phyloP scores from a whole-genome alignment of 768 basidiomycete species.

The Agrocybe praecox region DNA sequence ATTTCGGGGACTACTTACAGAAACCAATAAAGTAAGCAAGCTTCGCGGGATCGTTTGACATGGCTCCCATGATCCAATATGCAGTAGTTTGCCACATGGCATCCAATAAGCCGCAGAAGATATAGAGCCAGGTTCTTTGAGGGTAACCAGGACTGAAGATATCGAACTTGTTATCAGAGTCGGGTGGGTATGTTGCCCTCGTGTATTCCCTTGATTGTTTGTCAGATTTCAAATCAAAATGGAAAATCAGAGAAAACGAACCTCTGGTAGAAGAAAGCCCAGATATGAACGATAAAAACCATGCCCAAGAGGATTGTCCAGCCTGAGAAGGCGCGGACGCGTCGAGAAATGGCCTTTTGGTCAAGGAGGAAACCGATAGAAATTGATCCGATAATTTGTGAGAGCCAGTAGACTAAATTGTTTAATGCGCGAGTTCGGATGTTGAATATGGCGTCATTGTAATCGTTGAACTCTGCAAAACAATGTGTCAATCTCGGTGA shows the following conservation, averaged over 20 bases:
- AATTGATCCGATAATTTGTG: slow-evolving; percentile 77
- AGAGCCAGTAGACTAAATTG: slow-evolving; percentile 77
- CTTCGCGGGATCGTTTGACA: slow-evolving; percentile 82
- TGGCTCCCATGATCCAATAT: slow-evolving; percentile 84
- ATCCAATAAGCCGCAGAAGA: slow-evolving; percentile 76
- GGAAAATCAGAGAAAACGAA: slow-evolving; percentile 27
- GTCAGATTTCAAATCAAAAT: not conserved
- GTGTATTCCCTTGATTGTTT: slow-evolving; percentile 55
- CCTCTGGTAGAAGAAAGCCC: slow-evolving; percentile 81
- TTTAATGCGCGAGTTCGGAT: slow-evolving; percentile 80
- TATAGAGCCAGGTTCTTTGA: slow-evolving; percentile 61
- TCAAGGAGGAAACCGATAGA: slow-evolving; percentile 74
- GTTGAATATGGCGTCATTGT: slow-evolving; percentile 78
- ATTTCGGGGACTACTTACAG: slow-evolving; percentile 49
- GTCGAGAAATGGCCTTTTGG: slow-evolving; percentile 52
- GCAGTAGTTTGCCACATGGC: slow-evolving; percentile 86
- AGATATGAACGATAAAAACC: slow-evolving; percentile 71
- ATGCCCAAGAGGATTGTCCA: slow-evolving; percentile 66
- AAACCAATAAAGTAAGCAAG: slow-evolving; percentile 83
- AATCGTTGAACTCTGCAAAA: slow-evolving; percentile 75
- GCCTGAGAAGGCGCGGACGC: slow-evolving; percentile 70
- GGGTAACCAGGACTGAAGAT: slow-evolving; percentile 57
- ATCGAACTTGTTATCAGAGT: slow-evolving; percentile 51
- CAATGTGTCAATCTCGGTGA: not conserved
- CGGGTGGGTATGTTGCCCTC: slow-evolving; percentile 44